A percentile compares a stretch with the other conserved stretches of the same genome.
Conservation (phyloP, 805 yeast genomes). For the Yamadazyma paraphyllophila region DNA sequence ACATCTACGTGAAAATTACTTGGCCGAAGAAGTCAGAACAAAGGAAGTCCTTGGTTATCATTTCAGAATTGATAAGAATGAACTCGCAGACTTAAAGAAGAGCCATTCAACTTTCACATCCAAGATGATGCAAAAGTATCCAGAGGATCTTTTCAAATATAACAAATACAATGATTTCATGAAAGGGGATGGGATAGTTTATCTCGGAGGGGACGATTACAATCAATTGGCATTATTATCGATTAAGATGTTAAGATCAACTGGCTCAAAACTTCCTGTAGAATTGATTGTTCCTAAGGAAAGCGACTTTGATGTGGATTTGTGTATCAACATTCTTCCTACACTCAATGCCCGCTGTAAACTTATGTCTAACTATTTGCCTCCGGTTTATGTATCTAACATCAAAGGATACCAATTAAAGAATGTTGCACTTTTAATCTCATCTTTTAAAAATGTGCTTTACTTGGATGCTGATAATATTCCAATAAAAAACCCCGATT, state of each 20-base stretch:
- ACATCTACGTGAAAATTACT: slow-evolving; percentile 31
- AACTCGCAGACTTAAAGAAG: slow-evolving; percentile 17
- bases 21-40: slow-evolving; percentile 28
- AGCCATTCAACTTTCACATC: slow-evolving; percentile 23
- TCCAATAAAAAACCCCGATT: slow-evolving; percentile 36
- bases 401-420: slow-evolving; percentile 35
- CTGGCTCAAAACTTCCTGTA: slow-evolving; percentile 35
- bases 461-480: slow-evolving; percentile 42
- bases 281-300: slow-evolving; percentile 35
- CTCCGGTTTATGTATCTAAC: slow-evolving; percentile 18
- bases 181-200: slow-evolving; percentile 41
- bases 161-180: slow-evolving; percentile 25
- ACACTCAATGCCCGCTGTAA: slow-evolving; percentile 32
- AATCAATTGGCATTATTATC: slow-evolving; percentile 35
- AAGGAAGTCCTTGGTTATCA: slow-evolving; percentile 23
- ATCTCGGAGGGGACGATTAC: slow-evolving; percentile 36
- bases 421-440: slow-evolving; percentile 34
- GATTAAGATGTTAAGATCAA: slow-evolving; percentile 29
- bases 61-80: slow-evolving; percentile 20
- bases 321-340: slow-evolving; percentile 34
- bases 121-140: slow-evolving; percentile 23
- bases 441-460: slow-evolving; percentile 34
- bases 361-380: slow-evolving; percentile 49
- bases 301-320: slow-evolving; percentile 31
- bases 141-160: slow-evolving; percentile 19